Conservation (phyloP, 1,284 basidiomycete species). For the Rhodotorula sp. region DNA sequence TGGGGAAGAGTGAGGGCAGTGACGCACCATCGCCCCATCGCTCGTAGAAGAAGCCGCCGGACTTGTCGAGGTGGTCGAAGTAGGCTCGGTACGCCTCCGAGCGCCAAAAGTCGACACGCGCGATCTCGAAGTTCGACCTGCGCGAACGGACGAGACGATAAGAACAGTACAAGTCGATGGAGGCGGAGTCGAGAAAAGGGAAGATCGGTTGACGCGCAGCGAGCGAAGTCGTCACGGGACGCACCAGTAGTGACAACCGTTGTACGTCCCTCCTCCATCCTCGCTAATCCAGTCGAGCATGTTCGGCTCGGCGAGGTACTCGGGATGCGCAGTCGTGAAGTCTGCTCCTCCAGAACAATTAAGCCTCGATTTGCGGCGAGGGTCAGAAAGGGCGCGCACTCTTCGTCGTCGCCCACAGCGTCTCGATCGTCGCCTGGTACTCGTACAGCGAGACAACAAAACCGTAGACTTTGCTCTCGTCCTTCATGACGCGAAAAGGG, state of each 20-base stretch:
- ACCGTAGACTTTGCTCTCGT: constrained; percentile 21
- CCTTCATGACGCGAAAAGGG: constrained; percentile 39
- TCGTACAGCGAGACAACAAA: constrained; percentile 64
- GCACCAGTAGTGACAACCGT: constrained; percentile 16
- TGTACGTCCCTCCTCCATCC: constrained; percentile 59
- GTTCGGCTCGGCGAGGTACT: constrained; percentile 68
- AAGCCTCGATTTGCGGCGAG: not conserved
- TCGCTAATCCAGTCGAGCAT: constrained; percentile 71
- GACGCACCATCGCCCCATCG: constrained; percentile 58
- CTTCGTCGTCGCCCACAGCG: constrained; percentile 60
- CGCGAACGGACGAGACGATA: not conserved
- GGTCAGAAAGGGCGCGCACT: constrained; percentile 1
- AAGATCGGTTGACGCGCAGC: no score
- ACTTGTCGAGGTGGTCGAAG: constrained; percentile 68
- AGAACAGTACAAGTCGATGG: no score
- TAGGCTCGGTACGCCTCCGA: constrained; percentile 71
- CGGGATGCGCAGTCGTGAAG: constrained; percentile 66
- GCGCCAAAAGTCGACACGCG: constrained; percentile 67
- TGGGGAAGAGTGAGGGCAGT: constrained; percentile 44
- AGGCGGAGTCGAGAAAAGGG: not conserved
- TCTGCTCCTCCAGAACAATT: constrained; percentile 51
- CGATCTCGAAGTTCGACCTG: constrained; percentile 64
- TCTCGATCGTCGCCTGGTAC: constrained; percentile 72
- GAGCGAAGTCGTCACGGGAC: not conserved
- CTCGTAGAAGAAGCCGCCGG: constrained; percentile 73